A percentile compares a stretch with the other conserved stretches of the same genome.
Evolutionary conservation across 768 basidiomycete species (phyloP).

Genomic region (Collybia mongolica): DNA sequence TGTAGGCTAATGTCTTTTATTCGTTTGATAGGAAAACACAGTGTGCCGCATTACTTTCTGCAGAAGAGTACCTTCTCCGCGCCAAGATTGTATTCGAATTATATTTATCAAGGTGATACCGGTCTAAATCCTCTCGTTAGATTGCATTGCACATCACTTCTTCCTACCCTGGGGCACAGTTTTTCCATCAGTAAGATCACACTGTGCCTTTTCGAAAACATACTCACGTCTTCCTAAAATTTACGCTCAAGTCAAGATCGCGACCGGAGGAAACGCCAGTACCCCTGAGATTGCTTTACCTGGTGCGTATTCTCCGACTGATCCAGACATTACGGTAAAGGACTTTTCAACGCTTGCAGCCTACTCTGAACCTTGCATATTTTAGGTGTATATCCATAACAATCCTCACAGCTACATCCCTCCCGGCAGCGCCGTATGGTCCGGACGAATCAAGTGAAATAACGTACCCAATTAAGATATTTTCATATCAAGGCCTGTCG

Average conservation of each 20-base stretch:
- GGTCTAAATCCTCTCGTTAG: constrained; percentile 9
- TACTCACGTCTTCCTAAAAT: constrained; percentile 19
- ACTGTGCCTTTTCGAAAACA: background rate
- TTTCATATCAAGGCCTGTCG: too few relatives aligned
- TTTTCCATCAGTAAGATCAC: constrained; percentile 38
- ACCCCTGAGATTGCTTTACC: constrained; percentile 50
- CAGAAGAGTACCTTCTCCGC: constrained; percentile 48
- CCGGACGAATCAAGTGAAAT: constrained; percentile 19
- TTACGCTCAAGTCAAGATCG: constrained; percentile 49
- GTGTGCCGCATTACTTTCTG: constrained; percentile 41
- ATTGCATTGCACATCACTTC: constrained; percentile 37
- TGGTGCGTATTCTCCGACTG: constrained; percentile 42
- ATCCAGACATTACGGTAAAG: constrained; percentile 50
- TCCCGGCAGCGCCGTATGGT: constrained; percentile 38
- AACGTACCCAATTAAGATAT: too few relatives aligned
- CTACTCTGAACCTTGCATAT: background rate
- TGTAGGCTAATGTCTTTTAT: background rate
- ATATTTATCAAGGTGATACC: background rate
- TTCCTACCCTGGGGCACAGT: constrained; percentile 48
- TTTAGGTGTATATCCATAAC: constrained; percentile 52
- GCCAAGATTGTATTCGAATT: constrained; percentile 38
- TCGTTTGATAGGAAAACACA: constrained; percentile 35
- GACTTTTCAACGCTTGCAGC: background rate
- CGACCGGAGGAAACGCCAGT: constrained; percentile 41
- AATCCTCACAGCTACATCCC: constrained; percentile 52